Base-by-base conservation (phyloP, 805 yeast species). In the Clavispora fructus region DNA sequence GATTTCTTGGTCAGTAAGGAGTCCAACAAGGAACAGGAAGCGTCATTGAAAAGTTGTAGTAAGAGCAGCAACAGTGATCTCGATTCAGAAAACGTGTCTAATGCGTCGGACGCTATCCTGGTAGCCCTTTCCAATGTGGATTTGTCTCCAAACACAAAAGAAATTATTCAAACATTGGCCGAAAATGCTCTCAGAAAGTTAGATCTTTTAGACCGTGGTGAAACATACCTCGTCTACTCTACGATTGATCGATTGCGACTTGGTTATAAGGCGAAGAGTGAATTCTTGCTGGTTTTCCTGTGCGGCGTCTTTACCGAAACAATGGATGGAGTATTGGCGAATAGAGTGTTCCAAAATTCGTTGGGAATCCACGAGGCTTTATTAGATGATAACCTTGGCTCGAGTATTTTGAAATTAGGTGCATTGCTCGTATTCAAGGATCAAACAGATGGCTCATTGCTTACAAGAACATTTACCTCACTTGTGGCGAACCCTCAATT, bases 271-370 rank as follows among this genome's bases (percentile, higher is more conserved):
- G 71, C 83, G n/a, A 83, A 83, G 59, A 65, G 79, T 23, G 60
- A 66, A 44, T 77, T 79, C 19, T 64, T 86, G 30, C 84, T 85
- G 58, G 74, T 83, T n/a, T 71, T 87, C 7, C 75, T 81, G 7
- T 74, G 80, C 41, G 83, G 85, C 9, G 67, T 74, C 45, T 62
- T 73, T 27, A 65, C 75, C 19, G 78, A 77, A 23, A 63, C 71
- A 35, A 67, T 77, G 32, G 71, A 73, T 14, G 56, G 71, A n/a
- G 71, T 69, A 0, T 62, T 65, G 5, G 73, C 81, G 29, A 64
- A 71, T 30, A 61, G 69, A 3, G 56, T 78, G 25, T 73, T 86
- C 41, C 74, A 75, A 42, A 68, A 72, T 12, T 74, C 83, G 28
- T 64, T 86, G 44, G 69, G 75, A 3, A 73, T 76, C 51, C 75